Percentiles rank a stretch among this genome's conserved stretches.
Conservation (phyloP, 805 yeast genomes). For the Candida ipomoeae region DNA sequence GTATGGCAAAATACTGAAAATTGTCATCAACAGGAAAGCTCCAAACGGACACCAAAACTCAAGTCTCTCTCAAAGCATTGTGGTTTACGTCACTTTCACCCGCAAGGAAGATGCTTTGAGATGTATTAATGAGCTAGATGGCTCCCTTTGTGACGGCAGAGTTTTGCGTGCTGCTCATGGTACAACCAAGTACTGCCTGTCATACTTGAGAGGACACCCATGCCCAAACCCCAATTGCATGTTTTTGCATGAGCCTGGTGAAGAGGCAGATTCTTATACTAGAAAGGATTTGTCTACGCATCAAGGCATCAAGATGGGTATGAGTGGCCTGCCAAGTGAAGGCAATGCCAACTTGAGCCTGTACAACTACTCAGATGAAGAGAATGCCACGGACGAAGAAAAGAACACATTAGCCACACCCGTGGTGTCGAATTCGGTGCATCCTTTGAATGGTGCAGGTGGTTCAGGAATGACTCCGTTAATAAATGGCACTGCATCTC, state of each 20-base stretch:
- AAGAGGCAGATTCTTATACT: conserved; percentile 95
- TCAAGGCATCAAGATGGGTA: conserved; percentile 57
- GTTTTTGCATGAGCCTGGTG: conserved; percentile 99
- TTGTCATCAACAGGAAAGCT: conserved; percentile 81
- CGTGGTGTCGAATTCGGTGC: conserved; percentile 1
- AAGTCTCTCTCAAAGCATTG: conserved; percentile 67
- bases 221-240: conserved; percentile 99
- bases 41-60: conserved; percentile 36
- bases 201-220: conserved; percentile 88
- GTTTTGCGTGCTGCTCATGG: conserved; percentile 94
- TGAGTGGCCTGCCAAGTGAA: conserved; percentile 30
- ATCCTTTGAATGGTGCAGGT: conserved; percentile 3
- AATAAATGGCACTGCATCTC: conserved; percentile 9
- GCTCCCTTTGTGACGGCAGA: conserved; percentile 88
- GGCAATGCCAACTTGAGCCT: conserved; percentile 13
- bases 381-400: conserved; percentile 10
- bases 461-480: background rate
- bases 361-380: conserved; percentile 12
- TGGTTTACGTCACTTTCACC: conserved; percentile 92
- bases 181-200: conserved; percentile 97
- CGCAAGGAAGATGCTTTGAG: conserved; percentile 91
- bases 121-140: conserved; percentile 90
- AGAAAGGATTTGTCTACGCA: conserved; percentile 83
- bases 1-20: conserved; percentile 90
- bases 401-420: conserved; percentile 1